phyloP scores from a whole-genome alignment of 2,329 filamentous ascomycete genomes.

The Juglanconis sp. region DNA sequence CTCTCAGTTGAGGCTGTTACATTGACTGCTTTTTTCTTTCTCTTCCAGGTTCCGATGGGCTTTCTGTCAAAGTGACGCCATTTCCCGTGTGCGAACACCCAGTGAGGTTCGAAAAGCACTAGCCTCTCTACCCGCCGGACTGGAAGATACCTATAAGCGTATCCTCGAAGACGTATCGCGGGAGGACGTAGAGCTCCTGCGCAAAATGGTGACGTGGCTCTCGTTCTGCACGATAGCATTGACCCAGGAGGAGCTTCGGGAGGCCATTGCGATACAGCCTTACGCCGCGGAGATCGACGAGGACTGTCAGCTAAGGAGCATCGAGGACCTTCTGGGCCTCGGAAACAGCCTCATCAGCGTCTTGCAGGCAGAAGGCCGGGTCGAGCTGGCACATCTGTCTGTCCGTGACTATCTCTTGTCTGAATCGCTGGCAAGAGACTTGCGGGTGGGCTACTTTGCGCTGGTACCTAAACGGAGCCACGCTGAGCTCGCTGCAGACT shows the following conservation, averaged over 20 bases:
- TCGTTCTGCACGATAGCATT: background rate
- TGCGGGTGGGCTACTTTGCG: background rate
- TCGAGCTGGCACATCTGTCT: background rate
- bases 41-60: background rate
- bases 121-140: background rate
- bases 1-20: background rate
- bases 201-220: background rate
- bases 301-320: background rate
- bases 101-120: background rate
- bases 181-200: background rate
- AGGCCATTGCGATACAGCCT: background rate
- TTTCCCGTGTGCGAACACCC: background rate
- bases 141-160: background rate
- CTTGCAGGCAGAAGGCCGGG: background rate
- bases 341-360: background rate
- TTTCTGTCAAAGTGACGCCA: background rate
- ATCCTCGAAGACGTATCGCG: background rate
- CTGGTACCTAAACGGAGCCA: background rate
- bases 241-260: background rate
- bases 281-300: background rate
- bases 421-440: background rate
- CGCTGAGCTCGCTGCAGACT: background rate
- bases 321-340: background rate
- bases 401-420: conserved; percentile 3
- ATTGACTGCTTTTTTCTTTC: background rate